phyloP scores from a whole-genome alignment of 2,329 filamentous ascomycete species.

The Pezicula neosporulosa region DNA sequence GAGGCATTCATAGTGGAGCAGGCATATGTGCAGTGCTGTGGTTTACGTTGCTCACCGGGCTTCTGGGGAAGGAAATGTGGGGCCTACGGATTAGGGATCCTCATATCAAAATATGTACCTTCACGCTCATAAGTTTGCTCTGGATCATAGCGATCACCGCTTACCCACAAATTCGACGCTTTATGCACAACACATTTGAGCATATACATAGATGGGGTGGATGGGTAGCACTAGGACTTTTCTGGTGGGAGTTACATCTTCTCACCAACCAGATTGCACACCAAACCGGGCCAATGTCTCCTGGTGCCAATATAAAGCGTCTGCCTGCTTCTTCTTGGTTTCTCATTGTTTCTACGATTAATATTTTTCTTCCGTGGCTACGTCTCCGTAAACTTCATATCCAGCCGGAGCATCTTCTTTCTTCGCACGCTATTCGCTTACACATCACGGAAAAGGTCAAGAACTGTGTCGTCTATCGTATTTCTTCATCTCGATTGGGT shows the following conservation, averaged over 20 bases:
- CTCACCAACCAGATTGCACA: constrained; percentile 15
- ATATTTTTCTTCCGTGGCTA: constrained; percentile 56
- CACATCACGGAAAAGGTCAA: constrained; percentile 45
- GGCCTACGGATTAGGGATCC: neutral
- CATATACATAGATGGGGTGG: constrained; percentile 52
- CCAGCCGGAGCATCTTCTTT: constrained; percentile 50
- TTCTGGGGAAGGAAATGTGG: constrained; percentile 17
- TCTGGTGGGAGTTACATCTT: constrained; percentile 47
- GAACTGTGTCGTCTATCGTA: constrained; percentile 40
- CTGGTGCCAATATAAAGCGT: constrained; percentile 14
- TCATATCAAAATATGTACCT: constrained; percentile 9
- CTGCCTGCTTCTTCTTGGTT: constrained; percentile 54
- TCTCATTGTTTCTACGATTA: constrained; percentile 45
- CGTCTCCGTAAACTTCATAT: constrained; percentile 51
- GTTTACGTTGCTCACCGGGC: constrained; percentile 37
- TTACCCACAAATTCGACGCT: constrained; percentile 45
- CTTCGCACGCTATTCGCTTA: constrained; percentile 53
- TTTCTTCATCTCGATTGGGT: constrained; percentile 44
- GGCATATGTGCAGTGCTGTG: constrained; percentile 45
- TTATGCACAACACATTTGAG: constrained; percentile 54
- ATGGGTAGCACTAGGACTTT: constrained; percentile 46
- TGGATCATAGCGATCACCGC: constrained; percentile 44
- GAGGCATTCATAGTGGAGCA: constrained; percentile 49
- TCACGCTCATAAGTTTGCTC: constrained; percentile 38
- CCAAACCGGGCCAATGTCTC: constrained; percentile 8